A percentile compares a stretch with the other conserved stretches of the same genome.
phyloP scores from a whole-genome alignment of 306 rosid species.

The Echinosophora koreensis region DNA sequence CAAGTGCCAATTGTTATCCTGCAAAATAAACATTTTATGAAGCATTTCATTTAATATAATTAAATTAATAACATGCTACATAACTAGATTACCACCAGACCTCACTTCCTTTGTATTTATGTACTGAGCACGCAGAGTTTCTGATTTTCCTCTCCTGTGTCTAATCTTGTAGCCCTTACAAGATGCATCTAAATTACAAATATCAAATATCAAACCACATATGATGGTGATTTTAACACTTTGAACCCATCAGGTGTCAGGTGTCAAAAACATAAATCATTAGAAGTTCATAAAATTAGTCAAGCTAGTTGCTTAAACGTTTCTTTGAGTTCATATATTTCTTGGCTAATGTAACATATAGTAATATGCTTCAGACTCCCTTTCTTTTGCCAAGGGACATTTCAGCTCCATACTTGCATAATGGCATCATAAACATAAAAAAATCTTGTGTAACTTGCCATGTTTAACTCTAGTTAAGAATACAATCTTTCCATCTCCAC shows the following conservation, averaged over 20 bases:
- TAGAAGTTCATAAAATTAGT: constrained; percentile 29
- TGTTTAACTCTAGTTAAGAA: constrained; percentile 18
- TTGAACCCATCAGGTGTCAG: constrained; percentile 28
- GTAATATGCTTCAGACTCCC: not conserved
- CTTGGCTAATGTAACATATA: not conserved
- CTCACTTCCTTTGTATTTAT: constrained; percentile 89
- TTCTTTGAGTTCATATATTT: constrained; percentile 9
- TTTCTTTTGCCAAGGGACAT: constrained; percentile 3
- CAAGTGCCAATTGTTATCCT: constrained; percentile 87
- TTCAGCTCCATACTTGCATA: constrained; percentile 23
- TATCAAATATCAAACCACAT: constrained; percentile 32
- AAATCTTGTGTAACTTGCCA: not conserved
- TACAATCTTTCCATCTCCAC: constrained; percentile 18
- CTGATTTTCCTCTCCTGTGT: constrained; percentile 93
- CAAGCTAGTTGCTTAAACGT: not conserved
- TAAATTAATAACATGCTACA: constrained; percentile 24
- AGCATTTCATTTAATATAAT: constrained; percentile 33
- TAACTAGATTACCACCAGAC: constrained; percentile 53
- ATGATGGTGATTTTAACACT: not conserved
- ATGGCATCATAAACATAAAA: not conserved
- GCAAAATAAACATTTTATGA: constrained; percentile 49
- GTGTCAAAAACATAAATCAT: constrained; percentile 34
- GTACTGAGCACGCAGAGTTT: constrained; percentile 89
- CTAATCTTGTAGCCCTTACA: constrained; percentile 51
- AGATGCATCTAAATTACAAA: constrained; percentile 61